Base-by-base conservation (phyloP, 1,139 yeast species). In the Torulaspora pretoriensis region DNA sequence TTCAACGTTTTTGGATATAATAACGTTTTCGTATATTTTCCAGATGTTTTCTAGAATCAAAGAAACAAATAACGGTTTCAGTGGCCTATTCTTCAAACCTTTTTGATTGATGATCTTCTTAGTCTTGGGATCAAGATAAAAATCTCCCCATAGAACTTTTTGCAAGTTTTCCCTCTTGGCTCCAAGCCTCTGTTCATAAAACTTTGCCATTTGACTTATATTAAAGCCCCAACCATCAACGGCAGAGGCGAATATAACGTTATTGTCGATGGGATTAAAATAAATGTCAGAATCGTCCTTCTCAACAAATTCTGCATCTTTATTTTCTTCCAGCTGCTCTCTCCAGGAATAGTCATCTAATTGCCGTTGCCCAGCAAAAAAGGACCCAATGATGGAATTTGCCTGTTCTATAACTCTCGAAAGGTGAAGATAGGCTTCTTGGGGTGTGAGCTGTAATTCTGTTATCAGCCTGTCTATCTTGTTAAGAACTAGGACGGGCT, bases 211-310 rank as follows among this genome's bases (percentile, higher is more conserved):
- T 49, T 94, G 96, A 47, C 86, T 80, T 31, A 94, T 73, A 41
- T 89, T 85, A 65, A 94, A 94, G 0, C 97, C 98, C 98, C 98
- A 94, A 3, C 97, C 97, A 66, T 92, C 98, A 19, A 85, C 73
- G 0, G 98, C 98, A 33, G 95, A 83, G 0, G 96, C 90, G 69
- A 94, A 92, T 1, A 94, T 81, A 5, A 94, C 97, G 61, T 94
- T 94, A 63, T 90, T 89, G 59, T 78, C 77, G 43, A 85, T 89
- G 0, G 99, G 98, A 8, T 88, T 77, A 55, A 94, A 94, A 61
- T 94, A 94, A 32, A 92, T 69, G 55, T 84, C 94, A 38, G 83
- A 80, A 63, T 92, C 97, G 54, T 82, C 85, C 52, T 75, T 76
- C 56, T 88, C 97, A 9, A 82, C 74, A 59, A 74, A 86, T 45